Evolutionary conservation across 2,329 filamentous ascomycete species (phyloP).

Genomic region (Penicillium frequentans): DNA sequence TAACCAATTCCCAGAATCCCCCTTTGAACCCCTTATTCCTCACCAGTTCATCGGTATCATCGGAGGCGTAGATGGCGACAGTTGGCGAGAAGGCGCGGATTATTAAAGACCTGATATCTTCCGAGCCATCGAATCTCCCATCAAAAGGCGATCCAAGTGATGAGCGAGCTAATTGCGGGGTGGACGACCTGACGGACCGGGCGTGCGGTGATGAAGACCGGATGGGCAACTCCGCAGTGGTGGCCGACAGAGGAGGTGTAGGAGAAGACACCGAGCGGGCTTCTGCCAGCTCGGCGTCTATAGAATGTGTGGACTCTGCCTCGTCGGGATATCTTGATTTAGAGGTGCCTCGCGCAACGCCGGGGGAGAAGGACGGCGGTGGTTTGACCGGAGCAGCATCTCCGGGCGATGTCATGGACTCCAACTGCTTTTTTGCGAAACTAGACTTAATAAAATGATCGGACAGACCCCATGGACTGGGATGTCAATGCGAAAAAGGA

Average conservation of each 20-base stretch:
- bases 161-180: conserved; percentile 48
- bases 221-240: conserved; percentile 66
- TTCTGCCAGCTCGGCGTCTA: conserved; percentile 49
- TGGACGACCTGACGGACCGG: conserved; percentile 59
- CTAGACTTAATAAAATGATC: conserved; percentile 17
- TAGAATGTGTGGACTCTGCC: conserved; percentile 51
- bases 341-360: conserved; percentile 60
- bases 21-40: conserved; percentile 79
- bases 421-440: conserved; percentile 28
- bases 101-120: conserved; percentile 65
- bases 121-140: conserved; percentile 53
- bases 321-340: conserved; percentile 58
- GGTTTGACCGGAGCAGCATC: conserved; percentile 66
- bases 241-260: conserved; percentile 55
- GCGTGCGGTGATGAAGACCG: conserved; percentile 67
- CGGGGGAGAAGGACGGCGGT: conserved; percentile 68
- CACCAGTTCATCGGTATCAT: conserved; percentile 78
- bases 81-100: conserved; percentile 85
- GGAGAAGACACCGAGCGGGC: conserved; percentile 58
- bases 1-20: conserved; percentile 79
- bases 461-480: conserved; percentile 33
- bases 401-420: conserved; percentile 67
- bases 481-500: background rate
- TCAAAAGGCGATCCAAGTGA: conserved; percentile 50
- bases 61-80: conserved; percentile 81